These are phyloP conservation scores for Sugiyamaella paludigena DNA, from an alignment of 1,139 yeast species.

Conservation along the genomic window DNA sequence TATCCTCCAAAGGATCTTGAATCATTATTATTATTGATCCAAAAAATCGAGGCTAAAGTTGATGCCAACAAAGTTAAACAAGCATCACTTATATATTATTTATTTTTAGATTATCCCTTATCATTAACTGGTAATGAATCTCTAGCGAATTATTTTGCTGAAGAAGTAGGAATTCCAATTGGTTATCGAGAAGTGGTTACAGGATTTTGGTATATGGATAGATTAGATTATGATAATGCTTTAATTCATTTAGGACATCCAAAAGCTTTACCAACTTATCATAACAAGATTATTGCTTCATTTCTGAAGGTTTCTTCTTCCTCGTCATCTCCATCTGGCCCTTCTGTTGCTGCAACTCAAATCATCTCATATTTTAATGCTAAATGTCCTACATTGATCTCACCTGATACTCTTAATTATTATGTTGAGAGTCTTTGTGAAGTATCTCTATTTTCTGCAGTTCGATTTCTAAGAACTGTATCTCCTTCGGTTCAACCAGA, in stretches of 20 bases:
- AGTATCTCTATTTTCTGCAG: slow-evolving; percentile 23
- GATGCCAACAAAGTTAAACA: slow-evolving; percentile 21
- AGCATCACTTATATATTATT: slow-evolving; percentile 29
- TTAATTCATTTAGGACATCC: slow-evolving; percentile 28
- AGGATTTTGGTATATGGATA: slow-evolving; percentile 30
- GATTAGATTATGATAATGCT: slow-evolving; percentile 22
- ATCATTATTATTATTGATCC: slow-evolving; percentile 24
- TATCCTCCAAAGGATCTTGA: slow-evolving; percentile 32
- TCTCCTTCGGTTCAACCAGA: slow-evolving; percentile 20
- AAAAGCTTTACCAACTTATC: slow-evolving; percentile 23
- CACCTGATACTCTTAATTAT: slow-evolving; percentile 19
- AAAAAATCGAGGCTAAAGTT: slow-evolving; percentile 23
- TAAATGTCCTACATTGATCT: slow-evolving; percentile 21
- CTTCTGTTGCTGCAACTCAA: slow-evolving; percentile 3
- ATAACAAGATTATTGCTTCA: slow-evolving; percentile 24
- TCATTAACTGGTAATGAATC: slow-evolving; percentile 21
- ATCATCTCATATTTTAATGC: slow-evolving; percentile 26
- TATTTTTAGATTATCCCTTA: slow-evolving; percentile 32
- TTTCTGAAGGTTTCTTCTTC: slow-evolving; percentile 14
- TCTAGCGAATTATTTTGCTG: slow-evolving; percentile 33
- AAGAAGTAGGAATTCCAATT: slow-evolving; percentile 30
- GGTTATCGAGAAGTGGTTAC: slow-evolving; percentile 27
- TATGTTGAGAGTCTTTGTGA: slow-evolving; percentile 25
- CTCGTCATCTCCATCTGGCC: neutral
- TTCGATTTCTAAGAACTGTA: slow-evolving; percentile 27